Base-by-base conservation (phyloP, 441 rosid genomes). In the Euphorbia celastroides region DNA sequence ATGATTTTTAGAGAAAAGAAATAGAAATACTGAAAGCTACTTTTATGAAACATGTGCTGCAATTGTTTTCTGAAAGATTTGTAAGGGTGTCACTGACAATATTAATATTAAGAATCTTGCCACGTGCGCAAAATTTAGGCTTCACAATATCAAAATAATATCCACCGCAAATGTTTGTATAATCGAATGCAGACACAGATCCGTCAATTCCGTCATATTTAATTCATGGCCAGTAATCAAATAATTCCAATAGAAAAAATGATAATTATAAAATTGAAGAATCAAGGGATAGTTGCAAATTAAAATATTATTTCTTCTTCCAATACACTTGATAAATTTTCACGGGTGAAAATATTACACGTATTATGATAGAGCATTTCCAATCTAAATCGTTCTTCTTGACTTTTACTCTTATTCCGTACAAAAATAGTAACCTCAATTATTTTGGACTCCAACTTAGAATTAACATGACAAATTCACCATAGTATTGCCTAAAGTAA, bases 171-270 rank as follows among this genome's bases (percentile, higher is more conserved):
- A 42, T 36, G 14, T 42, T 10, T 42, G 17, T 42, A 12, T n/a
- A 8, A 36, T 9, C 54, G 26, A 25, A 23, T 25, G 30, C 59
- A 55, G 26, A 55, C 31, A 55, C 13, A 55, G 12, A 19, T 17
- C 54, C 16, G 8, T n/a, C 5, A 50, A 50, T 19, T 50, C 6
- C 55, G 20, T 50, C 5, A 50, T 50, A 50, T 44, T 13, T 44
- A 44, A 44, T 19, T 44, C 19, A 10, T 10, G 4, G 17, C 50
- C 2, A 44, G 1, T 44, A 2, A 12, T 44, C n/a, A 44, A 44
- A 19, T 41, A 64, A 52, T 25, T 25, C 57, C 9, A 30, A n/a
- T 16, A 60, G 57, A 62, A 60, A 50, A 28, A 28, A 55, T 52
- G n/a, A n/a, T n/a, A n/a, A 8, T 0, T 44, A 1, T 11, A 0